Conservation (phyloP, 2,329 filamentous ascomycete species). For the Apiospora malaysiana region DNA sequence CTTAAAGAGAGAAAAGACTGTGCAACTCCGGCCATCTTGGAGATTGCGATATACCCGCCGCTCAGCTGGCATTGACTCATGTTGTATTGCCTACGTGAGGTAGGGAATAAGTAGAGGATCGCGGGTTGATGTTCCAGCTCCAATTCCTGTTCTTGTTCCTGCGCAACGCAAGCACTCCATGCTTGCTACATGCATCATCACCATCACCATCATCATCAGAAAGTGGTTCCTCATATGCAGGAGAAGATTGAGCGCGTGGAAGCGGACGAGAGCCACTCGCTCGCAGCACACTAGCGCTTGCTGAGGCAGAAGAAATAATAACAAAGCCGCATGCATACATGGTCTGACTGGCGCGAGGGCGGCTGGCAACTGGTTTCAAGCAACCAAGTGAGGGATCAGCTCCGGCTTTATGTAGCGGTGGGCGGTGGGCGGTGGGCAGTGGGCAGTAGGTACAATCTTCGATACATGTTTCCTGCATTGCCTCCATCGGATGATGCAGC, state of each 20-base stretch:
- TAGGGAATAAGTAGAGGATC: constrained; percentile 2
- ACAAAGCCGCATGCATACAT: constrained; percentile 8
- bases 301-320: neutral
- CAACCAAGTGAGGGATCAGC: neutral
- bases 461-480: constrained; percentile 8
- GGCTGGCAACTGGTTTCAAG: neutral
- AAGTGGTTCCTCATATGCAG: neutral
- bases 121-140: constrained; percentile 11
- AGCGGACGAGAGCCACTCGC: constrained; percentile 9
- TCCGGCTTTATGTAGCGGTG: neutral
- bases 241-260: constrained; percentile 6
- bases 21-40: neutral
- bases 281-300: constrained; percentile 17
- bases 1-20: neutral
- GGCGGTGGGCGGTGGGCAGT: neutral
- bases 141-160: neutral
- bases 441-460: neutral
- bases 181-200: neutral
- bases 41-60: neutral
- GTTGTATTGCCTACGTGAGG: no score
- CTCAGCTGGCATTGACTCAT: constrained; percentile 13
- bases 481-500: constrained; percentile 3
- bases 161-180: neutral
- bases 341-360: constrained; percentile 1
- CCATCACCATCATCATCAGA: no score